These are phyloP conservation scores for Alternaria rosae DNA, from an alignment of 2,329 filamentous ascomycete species.

Conservation along the genomic window DNA sequence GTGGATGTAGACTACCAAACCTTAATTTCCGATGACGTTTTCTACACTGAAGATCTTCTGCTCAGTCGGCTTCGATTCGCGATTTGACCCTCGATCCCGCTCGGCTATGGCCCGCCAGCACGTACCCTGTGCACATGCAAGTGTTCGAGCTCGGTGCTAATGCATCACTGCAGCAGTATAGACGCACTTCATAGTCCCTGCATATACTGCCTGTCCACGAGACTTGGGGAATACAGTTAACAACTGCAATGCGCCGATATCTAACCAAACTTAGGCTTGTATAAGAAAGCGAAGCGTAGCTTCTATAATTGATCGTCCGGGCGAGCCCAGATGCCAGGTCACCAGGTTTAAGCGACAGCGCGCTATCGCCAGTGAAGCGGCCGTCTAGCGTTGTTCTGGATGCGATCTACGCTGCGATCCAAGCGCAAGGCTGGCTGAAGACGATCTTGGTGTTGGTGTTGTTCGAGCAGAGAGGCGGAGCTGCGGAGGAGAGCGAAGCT, in stretches of 20 bases:
- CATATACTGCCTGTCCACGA: background rate
- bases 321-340: background rate
- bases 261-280: background rate
- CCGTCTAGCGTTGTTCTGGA: background rate
- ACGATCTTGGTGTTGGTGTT: constrained; percentile 1
- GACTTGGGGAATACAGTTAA: background rate
- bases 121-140: background rate
- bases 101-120: background rate
- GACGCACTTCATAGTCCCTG: background rate
- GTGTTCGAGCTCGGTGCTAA: background rate
- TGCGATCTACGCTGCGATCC: background rate
- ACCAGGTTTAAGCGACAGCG: background rate
- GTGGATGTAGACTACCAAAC: background rate
- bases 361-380: constrained; percentile 1
- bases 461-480: background rate
- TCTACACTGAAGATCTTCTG: background rate
- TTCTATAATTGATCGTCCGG: background rate
- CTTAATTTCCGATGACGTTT: background rate
- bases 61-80: background rate
- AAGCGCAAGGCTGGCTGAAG: constrained; percentile 6
- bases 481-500: background rate
- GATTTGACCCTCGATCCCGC: background rate
- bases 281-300: background rate
- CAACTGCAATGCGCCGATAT: background rate
- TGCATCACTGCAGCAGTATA: background rate